Evolutionary conservation across 163 green algal species (phyloP).

Genomic region (Chloromonas sp.): DNA sequence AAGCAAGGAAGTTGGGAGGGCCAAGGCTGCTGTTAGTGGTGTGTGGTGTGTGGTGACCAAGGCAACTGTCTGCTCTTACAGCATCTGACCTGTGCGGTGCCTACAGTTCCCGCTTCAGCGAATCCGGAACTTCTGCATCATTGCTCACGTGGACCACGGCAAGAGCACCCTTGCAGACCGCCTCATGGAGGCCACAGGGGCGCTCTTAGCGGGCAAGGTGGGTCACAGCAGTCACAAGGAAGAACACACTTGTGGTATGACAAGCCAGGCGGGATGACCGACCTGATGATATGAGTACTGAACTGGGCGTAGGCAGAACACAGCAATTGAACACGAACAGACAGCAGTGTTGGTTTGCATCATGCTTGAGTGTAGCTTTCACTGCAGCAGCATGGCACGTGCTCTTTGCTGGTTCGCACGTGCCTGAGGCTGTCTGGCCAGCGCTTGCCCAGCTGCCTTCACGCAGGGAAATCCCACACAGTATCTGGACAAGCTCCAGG

Average conservation of each 20-base stretch:
- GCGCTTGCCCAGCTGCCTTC: too few relatives aligned
- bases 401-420: too few relatives aligned
- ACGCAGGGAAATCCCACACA: conserved; percentile 57
- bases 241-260: not conserved
- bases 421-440: too few relatives aligned
- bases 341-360: not conserved
- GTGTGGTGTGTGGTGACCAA: not conserved
- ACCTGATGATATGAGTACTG: too few relatives aligned
- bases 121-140: conserved; percentile 87
- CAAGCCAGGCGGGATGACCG: not conserved
- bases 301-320: not conserved
- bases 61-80: not conserved
- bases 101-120: conserved; percentile 33
- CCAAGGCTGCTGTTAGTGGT: not conserved
- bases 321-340: not conserved
- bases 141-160: conserved; percentile 67
- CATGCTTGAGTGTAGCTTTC: not conserved
- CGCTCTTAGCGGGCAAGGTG: not conserved
- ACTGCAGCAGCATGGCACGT: too few relatives aligned
- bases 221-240: not conserved
- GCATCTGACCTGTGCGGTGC: not conserved
- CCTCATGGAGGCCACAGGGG: conserved; percentile 18
- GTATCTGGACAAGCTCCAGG: conserved; percentile 81
- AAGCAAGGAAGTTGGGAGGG: not conserved
- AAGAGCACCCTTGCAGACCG: conserved; percentile 80